A percentile compares a stretch with the other conserved stretches of the same genome.
phyloP scores from a whole-genome alignment of 2,329 filamentous ascomycete species.

The Colletotrichum zoysiae region DNA sequence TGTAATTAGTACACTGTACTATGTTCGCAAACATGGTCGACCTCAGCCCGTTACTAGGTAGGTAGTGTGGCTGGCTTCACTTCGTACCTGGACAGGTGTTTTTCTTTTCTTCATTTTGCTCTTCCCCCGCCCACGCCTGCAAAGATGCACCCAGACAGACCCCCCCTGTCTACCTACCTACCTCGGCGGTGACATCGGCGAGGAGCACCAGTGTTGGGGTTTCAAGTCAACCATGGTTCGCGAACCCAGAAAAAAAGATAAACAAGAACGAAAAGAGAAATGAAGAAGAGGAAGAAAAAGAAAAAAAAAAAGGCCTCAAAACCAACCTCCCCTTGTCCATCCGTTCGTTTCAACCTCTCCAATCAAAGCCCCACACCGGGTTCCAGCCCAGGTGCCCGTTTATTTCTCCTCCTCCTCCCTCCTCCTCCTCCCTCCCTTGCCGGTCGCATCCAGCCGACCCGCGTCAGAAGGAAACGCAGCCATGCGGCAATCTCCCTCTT shows the following conservation, averaged over 20 bases:
- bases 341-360: no score
- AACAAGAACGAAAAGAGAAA: no score
- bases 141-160: neutral
- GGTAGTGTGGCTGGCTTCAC: neutral
- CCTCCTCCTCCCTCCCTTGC: no score
- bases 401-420: no score
- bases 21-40: neutral
- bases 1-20: no score
- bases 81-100: neutral
- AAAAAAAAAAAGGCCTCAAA: no score
- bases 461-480: neutral
- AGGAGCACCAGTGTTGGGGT: neutral
- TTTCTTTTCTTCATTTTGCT: no score
- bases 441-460: no score
- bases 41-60: no score
- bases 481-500: neutral
- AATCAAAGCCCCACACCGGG: no score
- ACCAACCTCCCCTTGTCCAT: no score
- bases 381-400: neutral
- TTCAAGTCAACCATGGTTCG: neutral
- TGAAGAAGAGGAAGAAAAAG: no score
- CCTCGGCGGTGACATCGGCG: neutral
- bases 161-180: neutral
- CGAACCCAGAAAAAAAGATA: neutral
- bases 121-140: neutral